A percentile compares a stretch with the other conserved stretches of the same genome.
Conservation (phyloP, 116 monocot genomes). For the Cymodocea nodosa region DNA sequence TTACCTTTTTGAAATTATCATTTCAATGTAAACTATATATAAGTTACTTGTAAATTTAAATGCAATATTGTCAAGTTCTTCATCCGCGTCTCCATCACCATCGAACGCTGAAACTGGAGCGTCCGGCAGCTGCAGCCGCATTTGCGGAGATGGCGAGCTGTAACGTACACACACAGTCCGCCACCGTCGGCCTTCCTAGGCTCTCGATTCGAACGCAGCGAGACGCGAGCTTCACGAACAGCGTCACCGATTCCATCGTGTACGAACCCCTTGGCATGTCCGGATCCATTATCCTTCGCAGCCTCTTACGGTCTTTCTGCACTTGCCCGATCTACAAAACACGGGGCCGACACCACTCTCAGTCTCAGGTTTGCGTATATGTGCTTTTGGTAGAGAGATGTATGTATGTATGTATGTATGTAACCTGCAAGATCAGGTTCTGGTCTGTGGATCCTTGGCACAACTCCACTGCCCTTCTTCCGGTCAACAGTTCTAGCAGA, state of each 20-base stretch:
- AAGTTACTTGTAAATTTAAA: too few species aligned
- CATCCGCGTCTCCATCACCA: too few species aligned
- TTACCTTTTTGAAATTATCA: too few species aligned
- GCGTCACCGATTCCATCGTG: conserved; percentile 41
- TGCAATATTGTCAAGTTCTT: too few species aligned
- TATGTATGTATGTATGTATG: background rate
- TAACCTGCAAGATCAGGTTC: conserved; percentile 27
- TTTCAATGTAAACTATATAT: too few species aligned
- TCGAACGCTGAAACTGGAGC: conserved; percentile 2
- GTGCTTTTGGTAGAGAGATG: background rate
- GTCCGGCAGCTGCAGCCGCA: conserved; percentile 5
- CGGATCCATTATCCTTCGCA: conserved; percentile 59
- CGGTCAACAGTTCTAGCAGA: conserved; percentile 71
- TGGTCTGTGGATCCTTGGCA: conserved; percentile 57
- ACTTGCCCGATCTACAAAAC: conserved; percentile 36
- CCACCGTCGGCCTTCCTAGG: conserved; percentile 51
- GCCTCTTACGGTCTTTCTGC: conserved; percentile 40
- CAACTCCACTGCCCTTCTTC: conserved; percentile 64
- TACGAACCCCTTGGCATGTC: conserved; percentile 54
- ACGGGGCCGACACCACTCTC: background rate
- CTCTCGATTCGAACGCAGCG: conserved; percentile 70
- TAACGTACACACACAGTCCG: conserved; percentile 58
- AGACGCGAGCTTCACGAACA: conserved; percentile 51
- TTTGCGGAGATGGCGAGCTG: conserved; percentile 38
- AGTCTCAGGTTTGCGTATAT: background rate